Percentiles rank a stretch among this genome's conserved stretches.
Evolutionary conservation across 441 rosid genomes (phyloP).

Genomic region (Populus hybrid): DNA sequence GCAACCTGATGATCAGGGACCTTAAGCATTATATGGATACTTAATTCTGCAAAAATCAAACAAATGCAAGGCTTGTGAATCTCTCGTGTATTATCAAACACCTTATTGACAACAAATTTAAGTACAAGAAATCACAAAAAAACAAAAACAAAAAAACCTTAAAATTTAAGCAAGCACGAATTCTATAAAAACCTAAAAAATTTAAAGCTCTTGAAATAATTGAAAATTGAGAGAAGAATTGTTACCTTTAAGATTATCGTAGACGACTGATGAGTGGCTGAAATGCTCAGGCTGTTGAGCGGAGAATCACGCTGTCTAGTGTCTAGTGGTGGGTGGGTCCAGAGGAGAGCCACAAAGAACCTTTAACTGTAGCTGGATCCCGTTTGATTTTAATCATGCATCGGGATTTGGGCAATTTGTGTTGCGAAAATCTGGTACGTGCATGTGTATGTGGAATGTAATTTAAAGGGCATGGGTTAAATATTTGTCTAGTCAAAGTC

Average conservation of each 20-base stretch:
- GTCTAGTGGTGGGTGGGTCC: neutral
- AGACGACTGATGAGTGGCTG: neutral
- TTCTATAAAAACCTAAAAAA: neutral
- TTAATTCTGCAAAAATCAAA: neutral
- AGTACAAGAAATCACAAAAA: neutral
- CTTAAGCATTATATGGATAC: conserved; percentile 49
- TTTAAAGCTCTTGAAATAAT: neutral
- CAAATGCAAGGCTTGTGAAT: neutral
- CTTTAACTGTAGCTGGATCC: neutral
- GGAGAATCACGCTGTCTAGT: neutral
- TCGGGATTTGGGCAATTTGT: neutral
- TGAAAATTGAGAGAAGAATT: neutral
- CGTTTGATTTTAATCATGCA: neutral
- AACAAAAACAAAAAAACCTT: too few relatives aligned
- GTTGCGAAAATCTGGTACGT: neutral
- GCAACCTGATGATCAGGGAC: conserved; percentile 96
- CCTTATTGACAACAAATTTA: neutral
- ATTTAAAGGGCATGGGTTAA: neutral
- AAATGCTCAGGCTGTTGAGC: neutral
- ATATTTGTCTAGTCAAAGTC: neutral
- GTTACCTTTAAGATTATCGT: neutral
- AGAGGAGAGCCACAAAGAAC: neutral
- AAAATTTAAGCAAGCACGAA: neutral
- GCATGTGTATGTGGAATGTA: neutral
- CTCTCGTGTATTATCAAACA: neutral